Percentiles rank a stretch among this genome's conserved stretches.
phyloP scores from a whole-genome alignment of 805 yeast species.

The Barnettozyma wickerhamii region DNA sequence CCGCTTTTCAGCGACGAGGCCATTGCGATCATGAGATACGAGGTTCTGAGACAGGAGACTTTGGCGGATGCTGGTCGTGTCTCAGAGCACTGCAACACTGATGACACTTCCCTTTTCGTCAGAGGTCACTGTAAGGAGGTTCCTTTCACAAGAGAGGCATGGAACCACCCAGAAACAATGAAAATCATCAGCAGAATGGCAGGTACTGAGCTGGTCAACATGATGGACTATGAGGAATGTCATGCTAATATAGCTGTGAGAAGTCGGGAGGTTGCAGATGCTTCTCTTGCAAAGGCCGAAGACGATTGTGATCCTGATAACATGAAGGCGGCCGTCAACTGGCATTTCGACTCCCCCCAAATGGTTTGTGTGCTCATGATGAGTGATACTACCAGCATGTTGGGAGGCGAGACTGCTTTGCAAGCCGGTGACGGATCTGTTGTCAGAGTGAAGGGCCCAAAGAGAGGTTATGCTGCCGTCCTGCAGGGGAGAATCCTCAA shows the following conservation, averaged over 20 bases:
- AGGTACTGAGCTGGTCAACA: conserved; percentile 25
- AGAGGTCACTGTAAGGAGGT: conserved; percentile 45
- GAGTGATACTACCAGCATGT: conserved; percentile 52
- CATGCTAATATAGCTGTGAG: conserved; percentile 48
- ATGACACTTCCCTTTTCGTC: conserved; percentile 41
- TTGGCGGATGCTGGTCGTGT: conserved; percentile 42
- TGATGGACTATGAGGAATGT: conserved; percentile 49
- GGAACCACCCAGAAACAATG: conserved; percentile 55
- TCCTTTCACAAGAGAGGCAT: conserved; percentile 52
- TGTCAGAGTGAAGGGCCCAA: conserved; percentile 35
- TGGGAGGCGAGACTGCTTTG: conserved; percentile 58
- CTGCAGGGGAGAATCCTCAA: conserved; percentile 43
- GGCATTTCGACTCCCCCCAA: conserved; percentile 64
- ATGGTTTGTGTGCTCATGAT: conserved; percentile 63
- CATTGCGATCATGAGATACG: conserved; percentile 52
- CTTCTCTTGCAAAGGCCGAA: conserved; percentile 6
- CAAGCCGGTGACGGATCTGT: conserved; percentile 29
- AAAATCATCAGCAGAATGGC: conserved; percentile 55
- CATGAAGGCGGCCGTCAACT: conserved; percentile 53
- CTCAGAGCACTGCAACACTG: conserved; percentile 39
- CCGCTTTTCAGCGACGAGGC: conserved; percentile 61
- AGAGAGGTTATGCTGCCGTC: conserved; percentile 46
- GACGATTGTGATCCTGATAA: conserved; percentile 11
- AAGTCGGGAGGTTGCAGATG: conserved; percentile 12
- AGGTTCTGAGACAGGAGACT: conserved; percentile 43